Percentiles rank a stretch among this genome's conserved stretches.
phyloP scores from a whole-genome alignment of 2,329 filamentous ascomycete genomes.

The Zymoseptoria ardabiliae region DNA sequence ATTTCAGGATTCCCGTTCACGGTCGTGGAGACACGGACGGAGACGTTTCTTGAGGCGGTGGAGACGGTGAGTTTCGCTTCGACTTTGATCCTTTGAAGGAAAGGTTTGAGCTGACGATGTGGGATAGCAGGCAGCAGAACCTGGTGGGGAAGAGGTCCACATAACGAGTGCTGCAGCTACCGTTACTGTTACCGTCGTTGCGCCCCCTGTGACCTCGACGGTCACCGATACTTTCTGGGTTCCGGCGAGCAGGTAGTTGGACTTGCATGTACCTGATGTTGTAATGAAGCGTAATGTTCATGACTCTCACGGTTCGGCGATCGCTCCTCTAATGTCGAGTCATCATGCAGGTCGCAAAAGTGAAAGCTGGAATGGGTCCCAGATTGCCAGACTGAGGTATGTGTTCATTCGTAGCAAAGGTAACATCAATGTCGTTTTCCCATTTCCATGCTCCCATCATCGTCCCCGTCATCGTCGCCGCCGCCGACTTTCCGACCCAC shows the following conservation, averaged over 20 bases:
- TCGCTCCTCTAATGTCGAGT: not conserved
- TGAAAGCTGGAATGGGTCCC: too few species aligned
- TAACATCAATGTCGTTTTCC: slow-evolving; percentile 55
- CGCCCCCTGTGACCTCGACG: not conserved
- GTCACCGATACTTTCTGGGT: not conserved
- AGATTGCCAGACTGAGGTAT: too few species aligned
- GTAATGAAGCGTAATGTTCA: not conserved
- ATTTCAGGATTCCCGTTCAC: not conserved
- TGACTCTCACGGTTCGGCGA: not conserved
- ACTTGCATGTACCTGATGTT: not conserved
- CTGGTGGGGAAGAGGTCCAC: not conserved
- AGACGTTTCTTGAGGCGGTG: not conserved
- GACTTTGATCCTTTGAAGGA: not conserved
- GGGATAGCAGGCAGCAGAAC: not conserved
- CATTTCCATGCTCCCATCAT: slow-evolving; percentile 49
- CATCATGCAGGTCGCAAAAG: not conserved
- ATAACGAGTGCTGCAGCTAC: not conserved
- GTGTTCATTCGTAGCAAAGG: not conserved
- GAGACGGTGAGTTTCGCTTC: not conserved
- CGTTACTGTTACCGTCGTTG: not conserved
- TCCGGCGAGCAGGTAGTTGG: not conserved
- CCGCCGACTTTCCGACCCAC: slow-evolving; percentile 56
- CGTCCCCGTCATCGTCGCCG: slow-evolving; percentile 34
- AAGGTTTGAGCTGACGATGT: not conserved
- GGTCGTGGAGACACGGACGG: not conserved